Conservation (phyloP, 352 stramenopile genomes). For the Globisporangium okanoganense region DNA sequence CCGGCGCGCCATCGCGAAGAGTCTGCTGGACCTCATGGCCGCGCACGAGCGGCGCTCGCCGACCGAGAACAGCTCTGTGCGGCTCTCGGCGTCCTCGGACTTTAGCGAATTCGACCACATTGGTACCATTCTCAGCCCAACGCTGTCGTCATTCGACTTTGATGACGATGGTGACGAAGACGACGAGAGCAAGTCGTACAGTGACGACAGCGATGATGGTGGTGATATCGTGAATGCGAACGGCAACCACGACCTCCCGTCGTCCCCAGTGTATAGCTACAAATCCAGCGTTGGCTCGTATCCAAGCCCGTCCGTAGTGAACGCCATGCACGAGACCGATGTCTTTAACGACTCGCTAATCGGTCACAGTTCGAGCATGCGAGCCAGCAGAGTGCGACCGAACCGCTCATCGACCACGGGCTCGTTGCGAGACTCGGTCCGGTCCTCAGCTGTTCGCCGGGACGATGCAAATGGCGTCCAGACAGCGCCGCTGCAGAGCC, state of each 20-base stretch:
- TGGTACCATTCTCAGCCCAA: slow-evolving; percentile 69
- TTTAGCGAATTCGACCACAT: slow-evolving; percentile 56
- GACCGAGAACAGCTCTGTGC: slow-evolving; percentile 11
- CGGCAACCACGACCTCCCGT: background rate
- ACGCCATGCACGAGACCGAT: background rate
- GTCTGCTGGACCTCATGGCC: slow-evolving; percentile 62
- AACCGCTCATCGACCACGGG: slow-evolving; percentile 60
- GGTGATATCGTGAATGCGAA: background rate
- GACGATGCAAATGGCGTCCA: slow-evolving; percentile 7
- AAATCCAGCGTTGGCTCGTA: slow-evolving; percentile 8
- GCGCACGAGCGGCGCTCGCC: slow-evolving; percentile 28
- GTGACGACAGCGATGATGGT: background rate
- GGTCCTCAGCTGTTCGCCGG: background rate
- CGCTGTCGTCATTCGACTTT: slow-evolving; percentile 85
- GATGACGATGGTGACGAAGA: slow-evolving; percentile 53
- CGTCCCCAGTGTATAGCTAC: background rate
- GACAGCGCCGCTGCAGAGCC: slow-evolving; percentile 38
- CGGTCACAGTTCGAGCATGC: slow-evolving; percentile 30
- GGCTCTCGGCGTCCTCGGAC: slow-evolving; percentile 33
- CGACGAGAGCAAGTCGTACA: slow-evolving; percentile 9
- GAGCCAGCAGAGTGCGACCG: slow-evolving; percentile 26
- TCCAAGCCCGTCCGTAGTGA: background rate
- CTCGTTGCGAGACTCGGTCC: slow-evolving; percentile 17
- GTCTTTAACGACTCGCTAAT: slow-evolving; percentile 1
- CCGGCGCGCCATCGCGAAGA: slow-evolving; percentile 58